A percentile compares a stretch with the other conserved stretches of the same genome.
Evolutionary conservation across 495 filamentous ascomycete genomes (phyloP).

Genomic region (Diplogelasinospora grovesii): DNA sequence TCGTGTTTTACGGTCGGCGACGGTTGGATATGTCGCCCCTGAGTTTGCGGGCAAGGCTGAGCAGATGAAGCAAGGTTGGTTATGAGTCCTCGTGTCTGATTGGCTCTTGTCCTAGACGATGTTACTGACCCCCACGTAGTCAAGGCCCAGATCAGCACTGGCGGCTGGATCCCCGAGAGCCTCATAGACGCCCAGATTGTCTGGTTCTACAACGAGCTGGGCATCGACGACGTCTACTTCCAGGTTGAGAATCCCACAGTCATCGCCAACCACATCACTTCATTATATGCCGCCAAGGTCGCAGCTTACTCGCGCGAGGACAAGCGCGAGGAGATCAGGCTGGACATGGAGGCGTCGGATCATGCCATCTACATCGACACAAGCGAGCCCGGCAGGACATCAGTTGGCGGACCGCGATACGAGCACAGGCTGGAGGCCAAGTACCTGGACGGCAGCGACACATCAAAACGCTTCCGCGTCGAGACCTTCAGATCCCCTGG

Average conservation of each 20-base stretch:
- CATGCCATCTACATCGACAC: constrained; percentile 99
- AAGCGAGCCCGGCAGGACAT: constrained; percentile 74
- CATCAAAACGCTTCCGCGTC: constrained; percentile 67
- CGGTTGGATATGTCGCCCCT: constrained; percentile 92
- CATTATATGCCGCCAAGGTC: constrained; percentile 94
- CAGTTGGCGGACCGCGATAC: constrained; percentile 72
- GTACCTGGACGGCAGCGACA: constrained; percentile 72
- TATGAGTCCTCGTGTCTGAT: not conserved
- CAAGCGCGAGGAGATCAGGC: constrained; percentile 83
- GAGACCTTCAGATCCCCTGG: constrained; percentile 95
- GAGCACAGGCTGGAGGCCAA: constrained; percentile 92
- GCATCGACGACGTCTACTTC: constrained; percentile 99
- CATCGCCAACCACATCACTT: constrained; percentile 89
- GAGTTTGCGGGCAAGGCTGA: constrained; percentile 90
- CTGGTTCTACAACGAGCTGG: constrained; percentile 97
- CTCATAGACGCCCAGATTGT: constrained; percentile 78
- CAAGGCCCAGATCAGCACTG: constrained; percentile 33
- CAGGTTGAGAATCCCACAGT: constrained; percentile 81
- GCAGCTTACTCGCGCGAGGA: constrained; percentile 92
- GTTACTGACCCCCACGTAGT: constrained; percentile 29
- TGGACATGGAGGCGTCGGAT: constrained; percentile 91
- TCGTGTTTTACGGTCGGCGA: constrained; percentile 73
- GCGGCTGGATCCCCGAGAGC: constrained; percentile 74
- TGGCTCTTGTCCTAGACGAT: not conserved
- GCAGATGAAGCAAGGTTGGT: constrained; percentile 83